Evolutionary conservation across 129 eudicot genomes (phyloP), one percentile per base, ranked within the genome.

Genomic region (Pulicaria dysenterica): DNA sequence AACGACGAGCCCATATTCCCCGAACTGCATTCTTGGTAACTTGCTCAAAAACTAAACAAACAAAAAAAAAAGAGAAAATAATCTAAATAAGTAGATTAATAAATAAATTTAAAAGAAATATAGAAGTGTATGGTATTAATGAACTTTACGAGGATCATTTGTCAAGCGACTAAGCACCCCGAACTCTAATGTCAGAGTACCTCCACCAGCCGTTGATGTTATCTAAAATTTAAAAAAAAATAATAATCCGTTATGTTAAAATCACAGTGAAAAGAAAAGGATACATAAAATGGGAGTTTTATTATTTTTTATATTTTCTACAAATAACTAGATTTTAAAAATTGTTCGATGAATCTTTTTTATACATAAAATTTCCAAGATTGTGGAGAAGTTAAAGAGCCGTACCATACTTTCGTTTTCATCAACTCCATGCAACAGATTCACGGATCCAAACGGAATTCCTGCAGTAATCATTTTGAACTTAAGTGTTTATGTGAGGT

Each of bases 161-260:
- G 97, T 94, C 73, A 94, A 76, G 58, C 96, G 97, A 81, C 99
- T 94, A 60, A 94, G 91, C 76, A 94, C 88, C 64, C 99, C 99
- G 73, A 94, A 94, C 77, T 94, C 99, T 68, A 94, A 80, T 37
- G 99, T 90, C 78, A 94, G 59, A 31, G 99, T 94, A 58, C 99
- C 99, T 15, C 99, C 99, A 85, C 99, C 99, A 84, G 99, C 99
- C 4, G 99, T 94, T 54, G 99, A 94, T 72, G 99, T 94, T 76
- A 94, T 88, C 99, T 94, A 63, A 54, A n/a, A n/a, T n/a, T n/a
- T n/a, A n/a, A n/a, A n/a, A 85, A 47, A 72, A 60, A 69, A 15
- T 65, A 15, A 64, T 84, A 70, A 58, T 9, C 34, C n/a, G 36
- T 44, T 55, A 44, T 8, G n/a, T 70, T 37, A 80, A 13, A 69